phyloP scores from a whole-genome alignment of 169 alveolate genomes.

The Eimeria praecox region DNA sequence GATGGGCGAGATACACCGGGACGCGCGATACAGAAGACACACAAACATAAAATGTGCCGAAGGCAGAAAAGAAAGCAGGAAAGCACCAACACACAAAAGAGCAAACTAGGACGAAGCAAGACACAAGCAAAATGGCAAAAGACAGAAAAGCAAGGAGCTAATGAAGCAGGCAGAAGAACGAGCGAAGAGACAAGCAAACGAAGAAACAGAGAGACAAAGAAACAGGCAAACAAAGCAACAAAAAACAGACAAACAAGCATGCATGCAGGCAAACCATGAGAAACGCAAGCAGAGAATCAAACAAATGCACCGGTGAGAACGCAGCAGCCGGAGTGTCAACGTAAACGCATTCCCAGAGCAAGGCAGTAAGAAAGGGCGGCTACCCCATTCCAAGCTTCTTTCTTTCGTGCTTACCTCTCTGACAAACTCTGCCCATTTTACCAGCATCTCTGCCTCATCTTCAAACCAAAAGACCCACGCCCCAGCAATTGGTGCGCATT shows the following conservation, averaged over 20 bases:
- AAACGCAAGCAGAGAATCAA: not conserved
- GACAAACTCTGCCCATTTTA: slow-evolving; percentile 83
- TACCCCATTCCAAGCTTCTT: no score
- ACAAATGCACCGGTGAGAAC: not conserved
- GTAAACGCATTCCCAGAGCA: no score
- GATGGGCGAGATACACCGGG: no score
- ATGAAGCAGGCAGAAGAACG: no score
- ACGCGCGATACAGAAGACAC: no score
- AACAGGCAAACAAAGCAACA: not conserved
- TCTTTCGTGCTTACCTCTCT: slow-evolving; percentile 28
- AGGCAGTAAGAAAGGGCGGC: no score
- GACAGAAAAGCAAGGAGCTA: not conserved
- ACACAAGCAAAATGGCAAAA: not conserved
- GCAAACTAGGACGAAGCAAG: no score
- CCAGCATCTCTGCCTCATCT: slow-evolving; percentile 88
- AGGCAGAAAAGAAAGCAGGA: no score
- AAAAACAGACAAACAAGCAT: not conserved
- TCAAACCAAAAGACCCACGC: slow-evolving; percentile 92
- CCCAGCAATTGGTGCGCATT: slow-evolving; percentile 92
- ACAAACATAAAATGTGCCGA: no score
- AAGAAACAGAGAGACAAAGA: no score
- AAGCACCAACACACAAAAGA: no score
- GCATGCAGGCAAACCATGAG: not conserved
- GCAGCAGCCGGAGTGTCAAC: not conserved
- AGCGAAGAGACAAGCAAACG: no score